Base-by-base conservation (phyloP, 73 alveolate species). In the Stentor coeruleus region DNA sequence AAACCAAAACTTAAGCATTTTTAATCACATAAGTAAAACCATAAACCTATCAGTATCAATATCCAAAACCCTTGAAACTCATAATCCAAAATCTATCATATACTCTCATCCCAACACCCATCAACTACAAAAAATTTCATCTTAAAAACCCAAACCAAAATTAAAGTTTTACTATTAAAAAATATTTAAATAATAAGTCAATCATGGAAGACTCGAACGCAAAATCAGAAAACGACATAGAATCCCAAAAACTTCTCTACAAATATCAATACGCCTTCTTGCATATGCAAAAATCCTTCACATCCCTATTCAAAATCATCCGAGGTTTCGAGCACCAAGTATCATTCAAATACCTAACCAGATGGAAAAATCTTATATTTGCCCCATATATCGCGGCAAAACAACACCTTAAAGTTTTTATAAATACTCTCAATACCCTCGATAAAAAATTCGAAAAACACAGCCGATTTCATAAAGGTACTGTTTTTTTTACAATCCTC, bases 231-330 rank as follows among this genome's bases (percentile, higher is more conserved):
- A 49, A 49, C 66, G 66, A 49, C 66, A 20, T 20, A 20, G 66
- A 49, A 49, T 49, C 66, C 6, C 66, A 49, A 49, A 49, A 49
- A 20, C 20, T 49, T 11, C 66, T 49, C 6, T 49, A 49, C 66
- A 49, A 49, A 49, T 49, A 49, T 20, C 66, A 49, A 49, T 49
- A 49, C 66, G 66, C 66, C 66, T 49, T 49, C 20, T 49, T 49
- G 66, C 66, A 49, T 49, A 49, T 49, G 66, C 66, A 49, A 20
- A 49, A 49, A 20, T 49, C 66, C 66, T 49, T 49, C 66, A 49
- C 66, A 11, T 49, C 66, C 66, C 66, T 49, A 49, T 49, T 49
- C 66, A 49, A 49, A 49, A 49, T 49, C 66, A 49, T 49, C 66
- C 66, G 66, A 11, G 28, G 6, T 20, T 49, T 11, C 66, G 66